phyloP scores from a whole-genome alignment of 257 asterid genomes.

The Petunia axillaris region DNA sequence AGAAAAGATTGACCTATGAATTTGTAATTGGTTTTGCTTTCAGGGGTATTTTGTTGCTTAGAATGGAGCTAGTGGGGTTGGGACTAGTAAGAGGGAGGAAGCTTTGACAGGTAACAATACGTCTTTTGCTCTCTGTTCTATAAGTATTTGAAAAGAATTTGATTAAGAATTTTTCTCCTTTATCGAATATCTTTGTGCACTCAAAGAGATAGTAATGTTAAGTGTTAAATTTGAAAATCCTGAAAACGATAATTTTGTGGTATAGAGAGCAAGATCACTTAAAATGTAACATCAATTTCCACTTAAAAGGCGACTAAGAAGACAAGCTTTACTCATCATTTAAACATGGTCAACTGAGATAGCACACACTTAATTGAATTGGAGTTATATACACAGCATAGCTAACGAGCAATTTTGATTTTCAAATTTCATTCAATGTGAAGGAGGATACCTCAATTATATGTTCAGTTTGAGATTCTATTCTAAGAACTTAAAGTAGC shows the following conservation, averaged over 20 bases:
- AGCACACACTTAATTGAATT: too few relatives aligned
- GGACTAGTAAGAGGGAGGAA: slow-evolving; percentile 21
- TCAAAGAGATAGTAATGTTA: background rate
- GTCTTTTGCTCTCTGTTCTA: background rate
- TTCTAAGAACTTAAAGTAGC: too few relatives aligned
- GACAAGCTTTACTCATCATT: too few relatives aligned
- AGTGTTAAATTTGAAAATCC: background rate
- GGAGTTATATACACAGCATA: too few relatives aligned
- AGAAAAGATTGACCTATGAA: background rate
- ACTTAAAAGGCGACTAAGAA: too few relatives aligned
- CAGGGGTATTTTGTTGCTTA: slow-evolving; percentile 20
- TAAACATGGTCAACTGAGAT: too few relatives aligned
- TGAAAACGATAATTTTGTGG: background rate
- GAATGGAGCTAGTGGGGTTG: slow-evolving; percentile 7
- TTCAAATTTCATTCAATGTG: too few relatives aligned
- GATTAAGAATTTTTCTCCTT: background rate
- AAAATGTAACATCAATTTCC: too few relatives aligned
- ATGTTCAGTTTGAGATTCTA: too few relatives aligned
- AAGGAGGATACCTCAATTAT: too few relatives aligned
- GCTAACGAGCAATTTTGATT: too few relatives aligned
- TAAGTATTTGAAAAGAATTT: background rate
- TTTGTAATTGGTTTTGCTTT: slow-evolving; percentile 24
- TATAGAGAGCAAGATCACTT: too few relatives aligned
- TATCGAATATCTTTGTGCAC: background rate
- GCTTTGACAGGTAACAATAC: background rate